A percentile compares a stretch with the other conserved stretches of the same genome.
Evolutionary conservation across 2,329 filamentous ascomycete species (phyloP).

Genomic region (Pseudocercospora cruenta): DNA sequence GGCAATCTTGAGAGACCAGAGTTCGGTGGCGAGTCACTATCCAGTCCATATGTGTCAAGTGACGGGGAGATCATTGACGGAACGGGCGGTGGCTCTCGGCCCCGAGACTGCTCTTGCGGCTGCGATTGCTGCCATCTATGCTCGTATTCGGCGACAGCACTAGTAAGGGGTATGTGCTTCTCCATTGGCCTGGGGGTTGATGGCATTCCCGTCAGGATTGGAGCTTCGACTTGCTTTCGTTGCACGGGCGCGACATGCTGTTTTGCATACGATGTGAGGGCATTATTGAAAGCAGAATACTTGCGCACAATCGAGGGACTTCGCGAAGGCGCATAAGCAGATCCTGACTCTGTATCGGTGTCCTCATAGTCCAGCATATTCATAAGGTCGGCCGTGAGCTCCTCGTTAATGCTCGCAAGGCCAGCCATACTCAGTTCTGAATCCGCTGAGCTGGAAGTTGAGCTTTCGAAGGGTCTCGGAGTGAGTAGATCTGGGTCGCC

Average conservation of each 20-base stretch:
- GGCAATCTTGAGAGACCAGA: background rate
- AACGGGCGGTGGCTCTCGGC: background rate
- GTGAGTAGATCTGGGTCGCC: background rate
- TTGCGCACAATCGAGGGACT: background rate
- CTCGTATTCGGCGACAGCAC: background rate
- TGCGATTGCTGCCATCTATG: background rate
- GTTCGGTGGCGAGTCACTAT: background rate
- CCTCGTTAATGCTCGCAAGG: background rate
- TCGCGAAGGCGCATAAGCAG: background rate
- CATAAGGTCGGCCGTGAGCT: background rate
- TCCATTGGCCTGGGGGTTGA: background rate
- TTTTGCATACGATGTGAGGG: background rate
- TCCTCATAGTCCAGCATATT: background rate
- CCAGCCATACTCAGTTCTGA: background rate
- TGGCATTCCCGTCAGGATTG: background rate
- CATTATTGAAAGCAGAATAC: background rate
- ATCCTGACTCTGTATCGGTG: background rate
- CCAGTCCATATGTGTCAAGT: background rate
- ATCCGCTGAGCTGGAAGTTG: background rate
- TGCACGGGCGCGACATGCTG: background rate
- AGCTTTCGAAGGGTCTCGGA: background rate
- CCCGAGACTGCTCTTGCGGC: background rate
- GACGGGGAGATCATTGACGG: background rate
- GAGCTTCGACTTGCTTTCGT: background rate
- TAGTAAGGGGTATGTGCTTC: background rate